Evolutionary conservation across 805 yeast genomes (phyloP).

Genomic region (Clavispora phyllophila): DNA sequence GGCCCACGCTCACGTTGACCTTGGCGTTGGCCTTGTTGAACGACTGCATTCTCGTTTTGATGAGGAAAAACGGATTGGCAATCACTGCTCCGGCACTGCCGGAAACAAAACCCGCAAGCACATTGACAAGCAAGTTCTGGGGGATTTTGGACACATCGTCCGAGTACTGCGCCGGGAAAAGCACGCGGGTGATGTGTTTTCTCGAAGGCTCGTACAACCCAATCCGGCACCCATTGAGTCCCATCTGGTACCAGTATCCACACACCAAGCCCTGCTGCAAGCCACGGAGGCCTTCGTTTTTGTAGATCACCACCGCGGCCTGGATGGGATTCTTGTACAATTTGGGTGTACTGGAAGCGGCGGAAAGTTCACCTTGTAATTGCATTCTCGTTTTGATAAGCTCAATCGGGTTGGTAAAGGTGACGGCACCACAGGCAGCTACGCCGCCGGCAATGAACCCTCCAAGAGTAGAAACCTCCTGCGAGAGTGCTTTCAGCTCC

Average conservation of each 20-base stretch:
- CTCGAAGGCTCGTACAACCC: constrained; percentile 93
- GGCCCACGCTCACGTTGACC: constrained; percentile 56
- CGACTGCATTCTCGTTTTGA: constrained; percentile 96
- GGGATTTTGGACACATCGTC: constrained; percentile 35
- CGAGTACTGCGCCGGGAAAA: constrained; percentile 45
- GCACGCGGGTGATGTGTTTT: constrained; percentile 46
- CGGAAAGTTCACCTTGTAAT: constrained; percentile 83
- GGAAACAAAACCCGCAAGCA: constrained; percentile 72
- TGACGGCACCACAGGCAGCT: constrained; percentile 98
- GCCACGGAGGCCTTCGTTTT: constrained; percentile 82
- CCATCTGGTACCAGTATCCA: constrained; percentile 87
- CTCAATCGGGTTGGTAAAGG: constrained; percentile 94
- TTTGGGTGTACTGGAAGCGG: constrained; percentile 44
- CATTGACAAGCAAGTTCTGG: constrained; percentile 51
- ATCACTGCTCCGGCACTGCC: constrained; percentile 86
- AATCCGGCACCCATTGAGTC: constrained; percentile 88
- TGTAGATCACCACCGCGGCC: constrained; percentile 66
- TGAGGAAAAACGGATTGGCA: constrained; percentile 88
- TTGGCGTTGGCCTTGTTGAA: constrained; percentile 51
- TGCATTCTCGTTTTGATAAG: constrained; percentile 95
- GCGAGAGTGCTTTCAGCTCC: constrained; percentile 7
- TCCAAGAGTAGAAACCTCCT: constrained; percentile 55
- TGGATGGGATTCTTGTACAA: constrained; percentile 80
- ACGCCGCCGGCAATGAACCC: constrained; percentile 81
- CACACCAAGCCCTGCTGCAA: constrained; percentile 84